Base-by-base conservation (phyloP, 345 rosid species). In the Linum lewisii region DNA sequence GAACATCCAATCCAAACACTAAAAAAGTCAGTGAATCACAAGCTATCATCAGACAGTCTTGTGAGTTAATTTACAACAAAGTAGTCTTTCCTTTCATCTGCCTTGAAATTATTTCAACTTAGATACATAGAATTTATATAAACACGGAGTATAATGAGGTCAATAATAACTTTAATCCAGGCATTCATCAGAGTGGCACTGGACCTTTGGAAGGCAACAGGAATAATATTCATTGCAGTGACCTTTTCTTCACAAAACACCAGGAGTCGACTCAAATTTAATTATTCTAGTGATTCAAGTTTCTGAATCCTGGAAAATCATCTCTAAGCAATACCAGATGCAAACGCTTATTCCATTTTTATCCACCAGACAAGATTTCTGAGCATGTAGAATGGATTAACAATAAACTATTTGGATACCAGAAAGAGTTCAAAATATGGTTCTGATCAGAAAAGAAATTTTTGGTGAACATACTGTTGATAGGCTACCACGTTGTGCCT, bases 401-500 rank as follows among this genome's bases (percentile, higher is more conserved):
- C 47, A 42, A 42, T 14, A 42, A 42, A 42, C 15, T 11, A 42
- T 16, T 16, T 11, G 34, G 34, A 29, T 29, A 29, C 1, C 1
- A 29, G 34, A 5, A 29, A 29, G 47, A 42, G n/a, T 11, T 16
- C 16, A 8, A 11, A 6, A 11, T 16, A 42, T 42, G 15, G 47
- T 42, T 42, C 2, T 42, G 15, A 42, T 4, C 18, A 42, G 18
- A 42, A 42, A 11, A 11, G 47, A 16, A 11, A 16, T 42, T 42
- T 16, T 42, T 36, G 7, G 21, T 74, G 49, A 55, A 74, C 16
- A 64, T 85, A 91, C 96, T 1, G 96, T 88, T 47, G 98, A 92
- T 66, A 92, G 72, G 73, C 85, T 86, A 67, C 98, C 98, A 29
- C 81, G 82, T 66, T 88, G 98, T 70, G 96, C 87, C 87, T 88